These are phyloP conservation scores for Eucalyptus curtisii DNA, from an alignment of 345 rosid species.

Conservation along the genomic window DNA sequence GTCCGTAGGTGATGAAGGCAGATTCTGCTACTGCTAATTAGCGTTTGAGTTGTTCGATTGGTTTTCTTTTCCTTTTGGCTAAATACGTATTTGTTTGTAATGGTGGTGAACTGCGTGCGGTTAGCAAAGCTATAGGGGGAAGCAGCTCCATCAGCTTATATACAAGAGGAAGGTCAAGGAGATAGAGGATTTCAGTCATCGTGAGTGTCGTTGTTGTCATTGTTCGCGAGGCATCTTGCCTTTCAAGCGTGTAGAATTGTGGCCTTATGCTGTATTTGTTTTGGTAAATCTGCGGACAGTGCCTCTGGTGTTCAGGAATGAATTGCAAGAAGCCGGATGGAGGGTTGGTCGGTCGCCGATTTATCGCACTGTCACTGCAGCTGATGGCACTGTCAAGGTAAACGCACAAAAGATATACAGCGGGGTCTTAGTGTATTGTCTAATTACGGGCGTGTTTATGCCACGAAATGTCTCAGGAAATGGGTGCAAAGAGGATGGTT, in stretches of 20 bases:
- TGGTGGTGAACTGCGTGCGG: background rate
- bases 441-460: background rate
- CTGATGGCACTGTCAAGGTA: constrained; percentile 97
- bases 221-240: background rate
- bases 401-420: background rate
- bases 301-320: constrained; percentile 75
- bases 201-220: constrained; percentile 23
- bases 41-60: background rate
- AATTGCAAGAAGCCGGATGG: constrained; percentile 80
- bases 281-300: constrained; percentile 19
- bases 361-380: constrained; percentile 55
- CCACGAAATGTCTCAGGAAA: background rate
- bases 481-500: background rate
- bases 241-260: background rate
- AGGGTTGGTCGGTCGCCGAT: constrained; percentile 74
- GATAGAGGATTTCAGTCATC: constrained; percentile 66
- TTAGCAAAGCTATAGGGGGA: constrained; percentile 86
- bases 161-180: constrained; percentile 75
- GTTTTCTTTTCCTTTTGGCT: background rate
- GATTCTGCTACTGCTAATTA: background rate
- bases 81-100: background rate
- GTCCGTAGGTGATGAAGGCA: background rate
- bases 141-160: constrained; percentile 79
- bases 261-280: background rate
- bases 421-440: background rate